These are phyloP conservation scores for Stephania cephalantha DNA, from an alignment of 164 flowering plant genomes.

Conservation along the genomic window DNA sequence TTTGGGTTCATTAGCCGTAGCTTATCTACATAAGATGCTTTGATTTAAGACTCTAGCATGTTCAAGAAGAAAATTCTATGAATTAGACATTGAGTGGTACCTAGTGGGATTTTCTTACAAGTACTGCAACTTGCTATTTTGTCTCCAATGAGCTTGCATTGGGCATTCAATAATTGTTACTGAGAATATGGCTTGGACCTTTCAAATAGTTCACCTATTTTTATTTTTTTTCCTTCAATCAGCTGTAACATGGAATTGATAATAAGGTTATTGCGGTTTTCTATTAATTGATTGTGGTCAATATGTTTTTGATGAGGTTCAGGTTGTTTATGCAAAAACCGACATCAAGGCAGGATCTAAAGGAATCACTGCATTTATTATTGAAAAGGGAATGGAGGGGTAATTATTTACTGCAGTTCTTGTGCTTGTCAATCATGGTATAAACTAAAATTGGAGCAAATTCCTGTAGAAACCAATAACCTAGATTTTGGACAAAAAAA, in stretches of 20 bases:
- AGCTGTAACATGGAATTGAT: background rate
- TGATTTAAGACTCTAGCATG: no score
- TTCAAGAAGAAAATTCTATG: no score
- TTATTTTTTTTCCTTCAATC: background rate
- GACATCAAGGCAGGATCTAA: slow-evolving; percentile 67
- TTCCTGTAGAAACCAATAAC: background rate
- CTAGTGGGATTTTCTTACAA: no score
- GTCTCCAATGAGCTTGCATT: background rate
- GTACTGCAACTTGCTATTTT: background rate
- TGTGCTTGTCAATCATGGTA: background rate
- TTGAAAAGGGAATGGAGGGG: slow-evolving; percentile 98
- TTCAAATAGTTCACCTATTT: background rate
- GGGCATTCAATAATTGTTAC: background rate
- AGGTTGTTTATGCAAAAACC: slow-evolving; percentile 98
- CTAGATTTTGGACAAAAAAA: background rate
- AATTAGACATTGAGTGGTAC: no score
- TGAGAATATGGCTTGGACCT: no score
- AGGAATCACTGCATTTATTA: slow-evolving; percentile 96
- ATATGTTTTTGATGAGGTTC: slow-evolving; percentile 19
- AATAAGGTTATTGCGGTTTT: background rate
- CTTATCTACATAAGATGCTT: no score
- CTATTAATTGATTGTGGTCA: background rate
- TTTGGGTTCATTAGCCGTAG: no score
- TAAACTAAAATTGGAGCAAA: background rate
- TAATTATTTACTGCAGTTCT: slow-evolving; percentile 22